Percentiles rank a stretch among this genome's conserved stretches.
Evolutionary conservation across 352 stramenopile genomes (phyloP).

Genomic region (Plasmopara viticola): DNA sequence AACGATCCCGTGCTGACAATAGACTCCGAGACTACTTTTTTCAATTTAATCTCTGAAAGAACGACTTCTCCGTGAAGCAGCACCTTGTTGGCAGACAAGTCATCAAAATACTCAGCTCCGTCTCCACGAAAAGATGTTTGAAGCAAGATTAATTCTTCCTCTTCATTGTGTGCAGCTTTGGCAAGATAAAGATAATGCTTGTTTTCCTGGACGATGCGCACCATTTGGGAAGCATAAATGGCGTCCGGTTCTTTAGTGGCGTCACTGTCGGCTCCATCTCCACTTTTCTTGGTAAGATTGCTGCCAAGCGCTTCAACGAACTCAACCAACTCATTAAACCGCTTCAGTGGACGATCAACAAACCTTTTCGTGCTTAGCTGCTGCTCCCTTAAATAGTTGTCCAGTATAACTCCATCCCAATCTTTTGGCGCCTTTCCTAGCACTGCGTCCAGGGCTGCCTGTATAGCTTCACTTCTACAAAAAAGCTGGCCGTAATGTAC

Average conservation of each 20-base stretch:
- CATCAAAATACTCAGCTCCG: constrained; percentile 12
- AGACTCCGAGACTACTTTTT: no score
- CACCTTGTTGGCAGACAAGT: constrained; percentile 29
- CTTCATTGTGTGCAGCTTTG: no score
- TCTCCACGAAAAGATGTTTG: background rate
- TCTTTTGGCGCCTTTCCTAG: constrained; percentile 1
- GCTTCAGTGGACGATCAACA: constrained; percentile 16
- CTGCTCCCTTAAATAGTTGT: constrained; percentile 17
- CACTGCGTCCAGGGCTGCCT: constrained; percentile 9
- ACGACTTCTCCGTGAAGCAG: constrained; percentile 28
- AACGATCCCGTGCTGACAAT: no score
- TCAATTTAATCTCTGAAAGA: constrained; percentile 6
- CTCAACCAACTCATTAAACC: constrained; percentile 28
- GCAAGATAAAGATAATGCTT: no score
- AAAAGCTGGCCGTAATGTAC: constrained; percentile 4
- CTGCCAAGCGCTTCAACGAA: constrained; percentile 32
- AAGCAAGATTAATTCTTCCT: no score
- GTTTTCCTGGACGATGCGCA: no score
- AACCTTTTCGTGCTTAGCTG: constrained; percentile 18
- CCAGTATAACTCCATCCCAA: constrained; percentile 12
- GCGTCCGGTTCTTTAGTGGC: no score
- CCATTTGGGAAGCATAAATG: no score
- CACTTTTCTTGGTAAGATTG: background rate
- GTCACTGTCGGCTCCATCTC: no score
- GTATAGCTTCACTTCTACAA: constrained; percentile 10